Evolutionary conservation across 2,329 filamentous ascomycete genomes (phyloP).

Genomic region (Aspergillus neoniger): DNA sequence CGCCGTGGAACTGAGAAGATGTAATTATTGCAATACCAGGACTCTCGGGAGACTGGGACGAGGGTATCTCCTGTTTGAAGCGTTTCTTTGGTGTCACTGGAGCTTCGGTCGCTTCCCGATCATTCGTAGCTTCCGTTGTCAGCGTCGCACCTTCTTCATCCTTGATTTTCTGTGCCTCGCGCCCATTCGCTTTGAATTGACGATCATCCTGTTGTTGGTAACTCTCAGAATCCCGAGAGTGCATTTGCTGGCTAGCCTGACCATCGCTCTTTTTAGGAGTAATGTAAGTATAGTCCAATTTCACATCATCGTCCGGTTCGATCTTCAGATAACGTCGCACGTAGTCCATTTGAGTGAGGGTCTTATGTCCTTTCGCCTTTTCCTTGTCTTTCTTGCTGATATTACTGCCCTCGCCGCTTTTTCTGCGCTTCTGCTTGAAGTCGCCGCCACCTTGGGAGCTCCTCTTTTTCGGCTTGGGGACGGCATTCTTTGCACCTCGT

Average conservation of each 20-base stretch:
- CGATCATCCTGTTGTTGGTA: neutral
- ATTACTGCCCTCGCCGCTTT: slow-evolving; percentile 20
- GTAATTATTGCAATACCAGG: slow-evolving; percentile 40
- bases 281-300: slow-evolving; percentile 35
- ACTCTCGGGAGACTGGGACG: slow-evolving; percentile 47
- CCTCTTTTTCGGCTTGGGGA: slow-evolving; percentile 21
- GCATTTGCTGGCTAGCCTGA: neutral
- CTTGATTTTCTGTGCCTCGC: slow-evolving; percentile 28
- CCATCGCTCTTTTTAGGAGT: slow-evolving; percentile 20
- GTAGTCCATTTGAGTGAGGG: slow-evolving; percentile 47
- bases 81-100: slow-evolving; percentile 39
- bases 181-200: slow-evolving; percentile 11
- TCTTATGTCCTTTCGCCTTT: slow-evolving; percentile 35
- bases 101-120: neutral
- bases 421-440: slow-evolving; percentile 25
- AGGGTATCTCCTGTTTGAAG: slow-evolving; percentile 39
- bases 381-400: slow-evolving; percentile 26
- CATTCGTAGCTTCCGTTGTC: neutral
- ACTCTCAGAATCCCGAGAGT: neutral
- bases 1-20: slow-evolving; percentile 35
- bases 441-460: slow-evolving; percentile 7
- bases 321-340: slow-evolving; percentile 39
- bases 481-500: slow-evolving; percentile 17
- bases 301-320: slow-evolving; percentile 37
- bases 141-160: slow-evolving; percentile 12